Conservation (phyloP, 345 rosid species). For the Luvunga scandens region DNA sequence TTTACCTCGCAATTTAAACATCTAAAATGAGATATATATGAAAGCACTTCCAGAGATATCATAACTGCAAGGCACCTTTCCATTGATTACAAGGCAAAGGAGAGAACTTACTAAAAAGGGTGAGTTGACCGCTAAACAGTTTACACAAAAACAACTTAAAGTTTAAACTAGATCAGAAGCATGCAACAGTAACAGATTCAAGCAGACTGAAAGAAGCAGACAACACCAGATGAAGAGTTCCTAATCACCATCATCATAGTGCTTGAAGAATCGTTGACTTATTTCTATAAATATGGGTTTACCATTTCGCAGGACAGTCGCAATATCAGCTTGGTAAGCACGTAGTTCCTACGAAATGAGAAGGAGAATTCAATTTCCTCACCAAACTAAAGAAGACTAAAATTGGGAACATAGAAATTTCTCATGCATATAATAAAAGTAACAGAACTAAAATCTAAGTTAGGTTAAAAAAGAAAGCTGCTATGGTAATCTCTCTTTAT, state of each 20-base stretch:
- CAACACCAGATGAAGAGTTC: not conserved
- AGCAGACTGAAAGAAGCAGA: constrained; percentile 4
- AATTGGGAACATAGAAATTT: not conserved
- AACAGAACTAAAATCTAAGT: not conserved
- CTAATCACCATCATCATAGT: not conserved
- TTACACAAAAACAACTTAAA: not conserved
- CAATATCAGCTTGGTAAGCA: constrained; percentile 98
- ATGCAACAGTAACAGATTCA: not conserved
- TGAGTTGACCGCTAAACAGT: not conserved
- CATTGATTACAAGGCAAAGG: not conserved
- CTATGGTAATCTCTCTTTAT: not conserved
- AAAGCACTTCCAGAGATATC: not conserved
- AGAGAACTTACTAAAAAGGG: not conserved
- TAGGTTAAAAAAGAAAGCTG: not conserved
- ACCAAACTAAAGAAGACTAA: not conserved
- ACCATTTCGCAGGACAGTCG: constrained; percentile 96
- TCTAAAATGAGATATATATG: not conserved
- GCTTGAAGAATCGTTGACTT: not conserved
- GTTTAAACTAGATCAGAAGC: not conserved
- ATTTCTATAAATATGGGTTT: constrained; percentile 15
- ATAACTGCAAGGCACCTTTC: not conserved
- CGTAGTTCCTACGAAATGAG: constrained; percentile 73
- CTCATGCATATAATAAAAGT: not conserved
- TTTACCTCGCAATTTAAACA: not conserved
- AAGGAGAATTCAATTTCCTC: not conserved